These are phyloP conservation scores for Diaporthe longicolla DNA, from an alignment of 2,329 filamentous ascomycete genomes.

Conservation along the genomic window DNA sequence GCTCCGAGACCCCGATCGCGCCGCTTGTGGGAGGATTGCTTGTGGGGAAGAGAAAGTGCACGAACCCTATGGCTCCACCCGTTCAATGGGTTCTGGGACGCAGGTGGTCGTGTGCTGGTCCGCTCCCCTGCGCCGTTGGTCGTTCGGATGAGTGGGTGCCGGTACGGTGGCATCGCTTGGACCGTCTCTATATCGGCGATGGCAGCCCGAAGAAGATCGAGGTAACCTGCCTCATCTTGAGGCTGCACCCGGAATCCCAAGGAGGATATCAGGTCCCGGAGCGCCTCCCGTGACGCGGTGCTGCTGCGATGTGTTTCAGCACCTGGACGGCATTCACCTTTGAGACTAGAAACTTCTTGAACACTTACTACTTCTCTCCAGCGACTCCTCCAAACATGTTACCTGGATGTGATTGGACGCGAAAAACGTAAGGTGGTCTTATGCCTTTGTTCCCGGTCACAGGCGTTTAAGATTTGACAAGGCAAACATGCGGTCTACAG, in stretches of 20 bases:
- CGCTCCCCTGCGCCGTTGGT: conserved; percentile 5
- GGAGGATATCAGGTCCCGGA: conserved; percentile 17
- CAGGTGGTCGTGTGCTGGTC: conserved; percentile 23
- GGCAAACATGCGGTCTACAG: too few species aligned
- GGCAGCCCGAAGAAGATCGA: conserved; percentile 32
- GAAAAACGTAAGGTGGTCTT: background rate
- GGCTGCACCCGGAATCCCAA: conserved; percentile 38
- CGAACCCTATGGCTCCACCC: conserved; percentile 40
- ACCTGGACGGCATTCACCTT: background rate
- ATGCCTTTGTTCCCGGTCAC: background rate
- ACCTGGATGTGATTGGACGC: background rate
- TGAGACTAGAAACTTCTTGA: background rate
- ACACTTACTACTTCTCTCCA: conserved; percentile 21
- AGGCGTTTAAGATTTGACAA: background rate
- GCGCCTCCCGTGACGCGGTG: conserved; percentile 16
- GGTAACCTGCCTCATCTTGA: conserved; percentile 37
- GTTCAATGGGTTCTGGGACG: conserved; percentile 37
- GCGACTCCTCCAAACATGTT: conserved; percentile 6
- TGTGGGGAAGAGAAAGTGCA: background rate
- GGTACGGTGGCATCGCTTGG: conserved; percentile 35
- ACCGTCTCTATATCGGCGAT: conserved; percentile 37
- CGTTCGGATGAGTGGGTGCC: conserved; percentile 21
- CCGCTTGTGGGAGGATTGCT: background rate
- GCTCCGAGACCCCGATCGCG: background rate
- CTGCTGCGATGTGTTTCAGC: background rate